These are phyloP conservation scores for Novymonas esmeraldas DNA, from an alignment of 208 protist species.

Conservation along the genomic window DNA sequence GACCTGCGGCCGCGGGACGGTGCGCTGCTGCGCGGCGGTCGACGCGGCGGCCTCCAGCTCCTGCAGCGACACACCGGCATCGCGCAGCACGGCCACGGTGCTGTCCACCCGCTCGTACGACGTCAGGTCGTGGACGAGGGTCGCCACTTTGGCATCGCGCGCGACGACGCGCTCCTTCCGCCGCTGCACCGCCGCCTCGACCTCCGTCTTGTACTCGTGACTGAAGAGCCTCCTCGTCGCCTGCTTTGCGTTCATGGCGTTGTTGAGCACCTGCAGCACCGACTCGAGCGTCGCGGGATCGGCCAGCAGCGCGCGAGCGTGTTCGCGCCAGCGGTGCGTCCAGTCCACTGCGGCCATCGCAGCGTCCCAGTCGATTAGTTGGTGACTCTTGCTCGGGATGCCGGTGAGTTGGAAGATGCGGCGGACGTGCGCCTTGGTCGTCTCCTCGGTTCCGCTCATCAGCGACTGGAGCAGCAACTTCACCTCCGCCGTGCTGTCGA, in stretches of 20 bases:
- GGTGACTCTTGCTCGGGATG: background rate
- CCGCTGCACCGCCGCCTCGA: constrained; percentile 44
- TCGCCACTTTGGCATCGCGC: constrained; percentile 23
- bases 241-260: constrained; percentile 63
- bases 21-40: constrained; percentile 12
- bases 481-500: constrained; percentile 70
- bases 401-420: constrained; percentile 45
- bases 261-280: constrained; percentile 53
- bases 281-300: constrained; percentile 44
- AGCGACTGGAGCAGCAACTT: constrained; percentile 72
- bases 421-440: constrained; percentile 42
- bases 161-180: constrained; percentile 38
- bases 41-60: constrained; percentile 41
- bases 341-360: constrained; percentile 70
- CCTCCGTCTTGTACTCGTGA: constrained; percentile 46
- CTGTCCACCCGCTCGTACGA: constrained; percentile 61
- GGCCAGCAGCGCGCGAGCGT: constrained; percentile 48
- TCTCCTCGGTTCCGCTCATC: constrained; percentile 42
- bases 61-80: constrained; percentile 44
- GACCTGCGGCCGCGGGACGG: constrained; percentile 35
- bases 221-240: constrained; percentile 47
- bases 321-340: constrained; percentile 54
- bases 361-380: constrained; percentile 56
- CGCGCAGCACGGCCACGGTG: constrained; percentile 50
- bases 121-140: constrained; percentile 51